These are phyloP conservation scores for Gastrolobium villosum DNA, from an alignment of 306 rosid species.

Conservation along the genomic window DNA sequence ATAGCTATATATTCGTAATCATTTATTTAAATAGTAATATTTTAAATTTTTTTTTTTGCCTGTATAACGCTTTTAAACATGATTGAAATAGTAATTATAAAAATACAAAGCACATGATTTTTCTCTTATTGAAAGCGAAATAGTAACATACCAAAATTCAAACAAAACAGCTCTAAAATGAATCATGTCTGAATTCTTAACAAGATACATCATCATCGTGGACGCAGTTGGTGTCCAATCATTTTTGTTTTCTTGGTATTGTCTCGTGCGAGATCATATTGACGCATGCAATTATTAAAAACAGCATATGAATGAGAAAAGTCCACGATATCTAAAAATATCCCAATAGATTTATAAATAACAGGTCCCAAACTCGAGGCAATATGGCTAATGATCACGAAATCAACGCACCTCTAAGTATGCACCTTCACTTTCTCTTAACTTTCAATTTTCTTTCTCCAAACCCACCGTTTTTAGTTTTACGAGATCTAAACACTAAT, in stretches of 20 bases:
- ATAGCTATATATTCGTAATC: too few relatives aligned
- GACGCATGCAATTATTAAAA: background rate
- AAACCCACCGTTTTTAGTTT: background rate
- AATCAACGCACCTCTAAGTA: constrained; percentile 65
- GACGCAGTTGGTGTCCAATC: background rate
- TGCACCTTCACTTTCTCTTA: background rate
- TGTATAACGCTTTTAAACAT: too few relatives aligned
- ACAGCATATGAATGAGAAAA: background rate
- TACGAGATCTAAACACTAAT: background rate
- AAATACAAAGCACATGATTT: too few relatives aligned
- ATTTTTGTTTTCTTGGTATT: background rate
- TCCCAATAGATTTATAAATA: background rate
- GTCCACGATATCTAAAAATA: background rate
- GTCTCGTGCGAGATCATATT: background rate
- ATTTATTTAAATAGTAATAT: too few relatives aligned
- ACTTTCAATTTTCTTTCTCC: background rate
- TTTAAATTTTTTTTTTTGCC: too few relatives aligned
- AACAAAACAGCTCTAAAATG: background rate
- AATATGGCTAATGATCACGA: constrained; percentile 30
- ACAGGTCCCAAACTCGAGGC: background rate
- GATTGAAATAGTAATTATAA: too few relatives aligned
- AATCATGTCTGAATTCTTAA: background rate
- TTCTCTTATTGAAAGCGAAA: background rate
- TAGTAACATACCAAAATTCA: background rate
- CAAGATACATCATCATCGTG: background rate